Percentiles rank a stretch among this genome's conserved stretches.
Evolutionary conservation across 140 eudicot genomes (phyloP).

Genomic region (Bidens hawaiensis): DNA sequence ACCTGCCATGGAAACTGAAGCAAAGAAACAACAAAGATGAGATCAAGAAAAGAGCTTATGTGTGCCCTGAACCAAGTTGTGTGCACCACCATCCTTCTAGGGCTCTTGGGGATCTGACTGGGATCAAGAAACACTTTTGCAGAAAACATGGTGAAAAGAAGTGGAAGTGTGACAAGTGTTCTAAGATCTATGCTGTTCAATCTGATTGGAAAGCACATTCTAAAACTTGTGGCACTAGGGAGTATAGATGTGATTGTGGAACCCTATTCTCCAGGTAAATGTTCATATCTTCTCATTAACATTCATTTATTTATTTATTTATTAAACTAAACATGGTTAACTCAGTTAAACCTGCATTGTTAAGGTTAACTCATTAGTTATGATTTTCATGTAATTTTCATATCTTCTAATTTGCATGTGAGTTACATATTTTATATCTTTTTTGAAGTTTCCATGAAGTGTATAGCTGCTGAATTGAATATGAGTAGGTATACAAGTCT

Average conservation of each 20-base stretch:
- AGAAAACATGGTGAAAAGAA: constrained; percentile 94
- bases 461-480: not conserved
- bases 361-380: no score
- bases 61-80: constrained; percentile 80
- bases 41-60: constrained; percentile 70
- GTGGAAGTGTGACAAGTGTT: constrained; percentile 89
- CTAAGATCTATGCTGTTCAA: constrained; percentile 91
- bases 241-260: constrained; percentile 98
- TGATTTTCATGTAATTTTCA: no score
- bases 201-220: constrained; percentile 97
- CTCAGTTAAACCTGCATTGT: no score
- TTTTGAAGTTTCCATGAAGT: not conserved
- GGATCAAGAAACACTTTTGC: constrained; percentile 87
- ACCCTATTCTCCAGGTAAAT: constrained; percentile 84
- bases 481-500: not conserved
- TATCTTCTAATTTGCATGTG: no score
- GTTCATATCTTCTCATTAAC: not conserved
- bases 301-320: no score
- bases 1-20: constrained; percentile 89
- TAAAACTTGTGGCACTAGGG: constrained; percentile 91
- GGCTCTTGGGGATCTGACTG: constrained; percentile 92
- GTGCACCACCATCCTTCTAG: constrained; percentile 88
- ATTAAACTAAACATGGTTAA: no score
- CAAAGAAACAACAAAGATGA: constrained; percentile 66
- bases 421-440: not conserved